A percentile compares a stretch with the other conserved stretches of the same genome.
These are phyloP conservation scores for Ogataea nitratoaversa DNA, from an alignment of 805 yeast genomes.

Conservation along the genomic window DNA sequence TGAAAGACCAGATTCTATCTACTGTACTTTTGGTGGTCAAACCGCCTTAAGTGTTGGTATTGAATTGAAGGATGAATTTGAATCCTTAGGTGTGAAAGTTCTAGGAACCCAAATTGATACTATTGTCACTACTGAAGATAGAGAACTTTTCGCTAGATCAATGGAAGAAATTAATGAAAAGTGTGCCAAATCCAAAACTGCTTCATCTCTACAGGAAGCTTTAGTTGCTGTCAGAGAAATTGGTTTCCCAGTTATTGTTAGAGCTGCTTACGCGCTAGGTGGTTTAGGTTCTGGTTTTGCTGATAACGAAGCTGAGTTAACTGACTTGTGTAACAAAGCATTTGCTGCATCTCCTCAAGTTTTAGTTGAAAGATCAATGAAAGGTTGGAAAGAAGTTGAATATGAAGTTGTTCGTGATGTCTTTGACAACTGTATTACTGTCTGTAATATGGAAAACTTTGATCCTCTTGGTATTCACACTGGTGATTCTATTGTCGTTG, in stretches of 20 bases:
- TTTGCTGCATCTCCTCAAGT: slow-evolving; percentile 91
- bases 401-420: slow-evolving; percentile 97
- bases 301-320: slow-evolving; percentile 71
- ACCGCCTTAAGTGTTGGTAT: slow-evolving; percentile 97
- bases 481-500: slow-evolving; percentile 98
- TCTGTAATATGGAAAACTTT: slow-evolving; percentile 98
- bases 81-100: slow-evolving; percentile 86
- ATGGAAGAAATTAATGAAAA: slow-evolving; percentile 93
- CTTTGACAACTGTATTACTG: slow-evolving; percentile 95
- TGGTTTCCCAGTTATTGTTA: slow-evolving; percentile 94
- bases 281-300: slow-evolving; percentile 99
- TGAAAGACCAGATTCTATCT: slow-evolving; percentile 93
- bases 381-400: slow-evolving; percentile 99
- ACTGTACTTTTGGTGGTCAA: slow-evolving; percentile 97
- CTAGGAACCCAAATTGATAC: slow-evolving; percentile 97
- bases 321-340: slow-evolving; percentile 85
- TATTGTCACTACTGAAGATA: slow-evolving; percentile 93
- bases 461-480: slow-evolving; percentile 98
- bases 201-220: slow-evolving; percentile 89
- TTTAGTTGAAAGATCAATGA: slow-evolving; percentile 91
- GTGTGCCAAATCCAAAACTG: slow-evolving; percentile 95
- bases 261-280: slow-evolving; percentile 96
- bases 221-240: slow-evolving; percentile 80
- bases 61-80: slow-evolving; percentile 89
- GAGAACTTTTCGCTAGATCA: slow-evolving; percentile 94